Evolutionary conservation across 805 yeast species (phyloP), one percentile per base, ranked within the genome.

Genomic region (Saccharomyces eubayanus): DNA sequence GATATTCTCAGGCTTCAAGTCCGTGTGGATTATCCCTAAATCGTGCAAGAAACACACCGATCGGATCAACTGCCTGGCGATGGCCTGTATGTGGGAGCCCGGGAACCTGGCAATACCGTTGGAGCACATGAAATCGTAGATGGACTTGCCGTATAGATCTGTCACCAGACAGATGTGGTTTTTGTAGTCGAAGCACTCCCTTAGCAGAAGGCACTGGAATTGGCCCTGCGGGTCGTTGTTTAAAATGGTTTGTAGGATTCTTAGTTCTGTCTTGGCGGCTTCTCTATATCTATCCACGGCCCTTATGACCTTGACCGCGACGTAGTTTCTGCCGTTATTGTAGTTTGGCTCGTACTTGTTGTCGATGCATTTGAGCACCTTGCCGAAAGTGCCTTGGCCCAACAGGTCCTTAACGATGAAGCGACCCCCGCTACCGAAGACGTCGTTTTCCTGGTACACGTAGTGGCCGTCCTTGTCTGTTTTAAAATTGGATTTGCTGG

Each of bases 321-420:
- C 94, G 55, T 76, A 75, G 51, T 77, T 75, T 9, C 58, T 43
- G 11, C 46, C 28, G 2, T 24, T 10, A 3, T 11, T 14, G 46
- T 8, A 31, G 29, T 9, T 6, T 6, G 48, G 14, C 29, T 48
- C 45, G 53, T 41, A 28, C 50, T 52, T 4, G 28, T 54, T 74
- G 66, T 94, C 98, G 59, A 77, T 77, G 71, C 97, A 92, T 72
- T 92, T 94, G 46, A 91, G 95, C 48, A 94, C 99, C 72, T 94
- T 98, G 9, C 99, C 99, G 76, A 94, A 94, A 1, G 99, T 91
- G 2, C 99, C 99, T 57, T 91, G 92, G 0, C 99, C 99, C 53
- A 94, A 73, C 31, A 89, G 72, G 54, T 81, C 77, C 31, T 79
- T 70, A 11, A 91, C 85, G 20, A 77, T 72, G 68, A 86, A 91